Evolutionary conservation across 192 early-diverging fungal genomes (phyloP).

Genomic region (Umbelopsis vinacea): DNA sequence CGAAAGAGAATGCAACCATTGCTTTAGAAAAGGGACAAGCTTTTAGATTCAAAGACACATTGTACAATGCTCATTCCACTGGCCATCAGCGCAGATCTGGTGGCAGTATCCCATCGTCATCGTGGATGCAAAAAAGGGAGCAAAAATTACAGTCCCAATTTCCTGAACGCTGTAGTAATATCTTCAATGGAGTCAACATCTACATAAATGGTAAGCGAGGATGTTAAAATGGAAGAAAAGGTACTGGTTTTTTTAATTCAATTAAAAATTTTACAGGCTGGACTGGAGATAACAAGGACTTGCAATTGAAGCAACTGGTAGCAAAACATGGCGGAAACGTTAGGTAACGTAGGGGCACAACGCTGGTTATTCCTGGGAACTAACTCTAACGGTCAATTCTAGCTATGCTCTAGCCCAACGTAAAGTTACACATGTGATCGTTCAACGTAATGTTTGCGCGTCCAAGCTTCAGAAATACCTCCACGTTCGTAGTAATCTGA

Average conservation of each 20-base stretch:
- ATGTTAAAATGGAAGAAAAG: background rate
- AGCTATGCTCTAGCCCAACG: background rate
- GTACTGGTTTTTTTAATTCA: background rate
- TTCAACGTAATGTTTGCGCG: background rate
- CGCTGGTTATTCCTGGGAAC: too few relatives aligned
- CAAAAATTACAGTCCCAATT: background rate
- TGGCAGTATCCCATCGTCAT: background rate
- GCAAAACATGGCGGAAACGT: background rate
- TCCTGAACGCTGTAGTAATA: background rate
- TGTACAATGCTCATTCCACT: slow-evolving; percentile 5
- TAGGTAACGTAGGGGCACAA: background rate
- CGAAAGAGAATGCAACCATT: background rate
- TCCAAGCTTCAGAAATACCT: background rate
- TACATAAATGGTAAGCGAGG: background rate
- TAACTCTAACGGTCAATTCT: background rate
- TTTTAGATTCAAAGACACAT: background rate
- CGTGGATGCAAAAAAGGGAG: slow-evolving; percentile 5
- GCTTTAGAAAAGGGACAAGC: background rate
- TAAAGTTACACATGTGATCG: slow-evolving; percentile 5
- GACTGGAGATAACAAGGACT: slow-evolving; percentile 9
- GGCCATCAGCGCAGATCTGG: slow-evolving; percentile 2
- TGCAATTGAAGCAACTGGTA: background rate
- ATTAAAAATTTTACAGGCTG: background rate
- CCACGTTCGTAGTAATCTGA: background rate
- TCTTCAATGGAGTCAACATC: slow-evolving; percentile 2